phyloP scores from a whole-genome alignment of 2,329 filamentous ascomycete species.

The Chaetomium strumarium region DNA sequence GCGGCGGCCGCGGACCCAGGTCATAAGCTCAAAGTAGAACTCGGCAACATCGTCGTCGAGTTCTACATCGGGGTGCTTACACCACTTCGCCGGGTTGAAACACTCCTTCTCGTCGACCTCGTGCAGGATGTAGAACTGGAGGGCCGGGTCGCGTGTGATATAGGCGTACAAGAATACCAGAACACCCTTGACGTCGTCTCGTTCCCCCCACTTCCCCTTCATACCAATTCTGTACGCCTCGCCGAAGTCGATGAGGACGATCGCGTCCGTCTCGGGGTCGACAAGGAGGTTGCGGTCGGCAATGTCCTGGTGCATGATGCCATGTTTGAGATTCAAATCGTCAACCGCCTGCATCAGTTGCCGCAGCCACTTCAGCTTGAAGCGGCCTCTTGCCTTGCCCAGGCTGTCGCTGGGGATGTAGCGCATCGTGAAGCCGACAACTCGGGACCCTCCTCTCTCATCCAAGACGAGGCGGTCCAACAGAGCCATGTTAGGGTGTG shows the following conservation, averaged over 20 bases:
- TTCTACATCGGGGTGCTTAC: neutral
- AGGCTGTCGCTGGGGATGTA: too few relatives aligned
- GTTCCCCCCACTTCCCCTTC: neutral
- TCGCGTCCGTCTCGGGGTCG: neutral
- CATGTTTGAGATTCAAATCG: slow-evolving; percentile 1
- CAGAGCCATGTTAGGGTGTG: too few relatives aligned
- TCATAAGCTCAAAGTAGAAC: neutral
- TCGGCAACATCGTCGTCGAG: neutral
- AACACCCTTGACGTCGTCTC: neutral
- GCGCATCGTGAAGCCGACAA: too few relatives aligned
- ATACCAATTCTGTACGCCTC: neutral
- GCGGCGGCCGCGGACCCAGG: neutral
- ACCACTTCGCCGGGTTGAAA: neutral
- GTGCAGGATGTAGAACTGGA: neutral
- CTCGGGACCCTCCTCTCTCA: too few relatives aligned
- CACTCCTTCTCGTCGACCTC: neutral
- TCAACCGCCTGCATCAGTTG: neutral
- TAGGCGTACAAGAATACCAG: neutral
- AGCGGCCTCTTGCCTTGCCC: too few relatives aligned
- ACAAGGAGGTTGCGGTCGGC: neutral
- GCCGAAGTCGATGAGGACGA: slow-evolving; percentile 1
- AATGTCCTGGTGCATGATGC: neutral
- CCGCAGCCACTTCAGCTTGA: neutral
- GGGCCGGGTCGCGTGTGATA: neutral
- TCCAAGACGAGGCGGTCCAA: too few relatives aligned